Evolutionary conservation across 257 asterid species (phyloP).

Genomic region (Capsicum pubescens): DNA sequence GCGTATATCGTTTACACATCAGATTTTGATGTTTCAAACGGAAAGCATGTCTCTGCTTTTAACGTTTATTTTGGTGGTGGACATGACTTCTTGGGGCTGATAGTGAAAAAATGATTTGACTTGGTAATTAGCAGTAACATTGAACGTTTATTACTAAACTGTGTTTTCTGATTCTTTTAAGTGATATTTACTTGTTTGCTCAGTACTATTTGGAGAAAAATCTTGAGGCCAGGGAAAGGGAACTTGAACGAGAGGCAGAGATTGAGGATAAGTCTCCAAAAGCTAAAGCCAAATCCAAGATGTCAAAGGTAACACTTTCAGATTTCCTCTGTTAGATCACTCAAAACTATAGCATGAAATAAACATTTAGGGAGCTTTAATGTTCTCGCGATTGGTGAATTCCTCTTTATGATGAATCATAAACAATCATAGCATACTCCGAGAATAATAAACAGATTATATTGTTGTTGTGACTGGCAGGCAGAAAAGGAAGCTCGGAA

Average conservation of each 20-base stretch:
- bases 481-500: slow-evolving; percentile 93
- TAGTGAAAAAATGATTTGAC: not conserved
- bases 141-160: not conserved
- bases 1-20: not conserved
- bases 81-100: not conserved
- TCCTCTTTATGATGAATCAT: not conserved
- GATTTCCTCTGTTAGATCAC: not conserved
- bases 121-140: not conserved
- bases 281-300: slow-evolving; percentile 95
- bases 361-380: not conserved
- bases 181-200: not conserved
- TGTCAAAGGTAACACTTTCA: slow-evolving; percentile 77
- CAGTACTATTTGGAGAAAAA: slow-evolving; percentile 99
- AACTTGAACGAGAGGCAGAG: slow-evolving; percentile 99
- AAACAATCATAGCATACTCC: not conserved
- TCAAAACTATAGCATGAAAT: not conserved
- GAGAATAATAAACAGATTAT: not conserved
- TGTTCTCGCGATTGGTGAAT: not conserved
- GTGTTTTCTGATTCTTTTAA: not conserved
- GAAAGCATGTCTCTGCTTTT: not conserved
- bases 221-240: slow-evolving; percentile 88
- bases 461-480: slow-evolving; percentile 42
- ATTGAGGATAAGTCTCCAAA: slow-evolving; percentile 90
- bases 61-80: not conserved
- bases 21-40: not conserved